phyloP scores from a whole-genome alignment of 2,329 filamentous ascomycete genomes.

The Colletotrichum filicis region DNA sequence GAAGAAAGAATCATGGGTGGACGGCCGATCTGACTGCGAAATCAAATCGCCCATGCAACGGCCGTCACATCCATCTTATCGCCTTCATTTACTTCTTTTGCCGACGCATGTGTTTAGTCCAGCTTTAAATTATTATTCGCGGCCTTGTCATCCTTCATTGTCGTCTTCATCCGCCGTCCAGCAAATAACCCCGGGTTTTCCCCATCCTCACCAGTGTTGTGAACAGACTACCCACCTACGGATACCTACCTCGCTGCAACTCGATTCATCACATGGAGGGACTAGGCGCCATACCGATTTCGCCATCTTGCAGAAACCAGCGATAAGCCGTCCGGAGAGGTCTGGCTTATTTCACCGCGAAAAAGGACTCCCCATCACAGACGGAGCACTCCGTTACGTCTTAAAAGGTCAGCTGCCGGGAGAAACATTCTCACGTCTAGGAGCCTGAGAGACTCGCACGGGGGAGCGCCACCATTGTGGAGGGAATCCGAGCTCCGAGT shows the following conservation, averaged over 20 bases:
- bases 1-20: neutral
- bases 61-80: neutral
- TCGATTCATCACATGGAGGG: neutral
- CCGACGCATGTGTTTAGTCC: neutral
- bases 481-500: constrained; percentile 20
- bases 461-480: constrained; percentile 2
- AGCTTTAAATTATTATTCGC: neutral
- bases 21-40: neutral
- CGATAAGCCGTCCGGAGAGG: neutral
- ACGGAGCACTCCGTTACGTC: neutral
- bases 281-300: neutral
- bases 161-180: neutral
- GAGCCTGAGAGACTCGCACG: neutral
- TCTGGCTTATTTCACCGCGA: neutral
- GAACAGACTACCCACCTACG: neutral
- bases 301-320: neutral
- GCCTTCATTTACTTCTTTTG: neutral
- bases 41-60: neutral
- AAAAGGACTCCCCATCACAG: neutral
- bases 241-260: neutral
- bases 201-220: constrained; percentile 4
- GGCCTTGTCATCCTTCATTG: neutral
- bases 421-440: neutral
- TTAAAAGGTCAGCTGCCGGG: neutral
- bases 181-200: neutral